Conservation (phyloP, 176 grass and related monocot genomes). For the Aegilops umbellulata region DNA sequence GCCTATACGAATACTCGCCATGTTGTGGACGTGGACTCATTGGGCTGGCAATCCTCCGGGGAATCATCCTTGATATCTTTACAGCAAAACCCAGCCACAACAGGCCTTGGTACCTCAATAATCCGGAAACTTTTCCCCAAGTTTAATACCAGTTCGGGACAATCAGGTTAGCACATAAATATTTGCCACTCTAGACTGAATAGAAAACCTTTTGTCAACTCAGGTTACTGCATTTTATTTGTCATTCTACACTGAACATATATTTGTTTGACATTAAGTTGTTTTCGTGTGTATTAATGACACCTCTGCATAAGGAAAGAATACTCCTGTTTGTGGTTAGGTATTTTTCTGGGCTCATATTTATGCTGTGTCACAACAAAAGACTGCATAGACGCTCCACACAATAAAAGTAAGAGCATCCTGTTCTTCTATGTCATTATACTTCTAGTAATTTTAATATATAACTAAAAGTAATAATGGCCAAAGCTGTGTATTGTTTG, state of each 20-base stretch:
- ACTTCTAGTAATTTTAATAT: not conserved
- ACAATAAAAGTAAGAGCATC: not conserved
- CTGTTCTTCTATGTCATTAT: not conserved
- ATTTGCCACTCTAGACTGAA: not conserved
- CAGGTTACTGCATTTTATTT: not conserved
- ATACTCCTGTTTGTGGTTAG: not conserved
- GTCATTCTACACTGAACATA: not conserved
- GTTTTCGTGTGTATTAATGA: not conserved
- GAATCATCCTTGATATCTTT: not conserved
- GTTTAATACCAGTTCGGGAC: not conserved
- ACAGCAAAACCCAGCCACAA: not conserved
- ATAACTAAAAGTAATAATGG: not conserved
- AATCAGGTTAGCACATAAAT: constrained; percentile 11
- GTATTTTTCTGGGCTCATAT: not conserved
- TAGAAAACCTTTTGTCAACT: not conserved
- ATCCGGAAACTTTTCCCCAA: not conserved
- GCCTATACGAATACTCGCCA: not conserved
- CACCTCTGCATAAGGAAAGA: not conserved
- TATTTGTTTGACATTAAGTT: not conserved
- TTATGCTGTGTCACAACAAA: not conserved
- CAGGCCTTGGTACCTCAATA: not conserved
- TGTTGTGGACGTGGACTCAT: not conserved
- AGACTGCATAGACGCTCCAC: not conserved
- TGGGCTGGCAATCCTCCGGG: not conserved
- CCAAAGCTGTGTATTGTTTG: not conserved